phyloP scores from a whole-genome alignment of 2,329 filamentous ascomycete genomes.

The Penicillium sp. region DNA sequence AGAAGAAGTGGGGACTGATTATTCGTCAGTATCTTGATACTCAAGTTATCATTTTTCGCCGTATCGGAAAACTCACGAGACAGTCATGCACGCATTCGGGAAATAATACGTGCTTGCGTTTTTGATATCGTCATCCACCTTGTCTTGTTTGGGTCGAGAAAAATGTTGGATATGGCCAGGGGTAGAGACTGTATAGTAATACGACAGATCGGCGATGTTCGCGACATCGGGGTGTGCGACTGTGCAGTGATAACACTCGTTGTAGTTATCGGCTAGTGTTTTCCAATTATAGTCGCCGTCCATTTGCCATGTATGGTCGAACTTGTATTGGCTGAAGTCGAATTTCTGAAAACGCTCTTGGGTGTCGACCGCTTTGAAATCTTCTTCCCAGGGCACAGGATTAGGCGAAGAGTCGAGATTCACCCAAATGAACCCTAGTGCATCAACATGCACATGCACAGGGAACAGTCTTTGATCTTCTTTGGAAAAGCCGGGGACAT shows the following conservation, averaged over 20 bases:
- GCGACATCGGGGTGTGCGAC: conserved; percentile 38
- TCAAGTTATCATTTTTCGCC: no score
- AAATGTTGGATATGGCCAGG: conserved; percentile 59
- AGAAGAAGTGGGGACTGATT: conserved; percentile 62
- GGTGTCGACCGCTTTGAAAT: conserved; percentile 57
- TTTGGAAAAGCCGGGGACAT: conserved; percentile 57
- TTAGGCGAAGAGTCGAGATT: conserved; percentile 55
- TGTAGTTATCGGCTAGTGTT: conserved; percentile 68
- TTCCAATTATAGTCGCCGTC: conserved; percentile 67
- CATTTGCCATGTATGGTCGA: conserved; percentile 65
- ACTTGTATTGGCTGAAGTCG: conserved; percentile 60
- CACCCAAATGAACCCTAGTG: conserved; percentile 63
- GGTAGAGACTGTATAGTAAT: conserved; percentile 60
- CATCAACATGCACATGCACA: conserved; percentile 61
- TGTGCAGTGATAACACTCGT: conserved; percentile 47
- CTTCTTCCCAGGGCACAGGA: conserved; percentile 57
- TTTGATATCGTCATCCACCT: conserved; percentile 54
- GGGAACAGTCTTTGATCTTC: conserved; percentile 52
- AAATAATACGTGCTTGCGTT: conserved; percentile 45
- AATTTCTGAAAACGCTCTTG: conserved; percentile 56
- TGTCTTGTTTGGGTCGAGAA: conserved; percentile 53
- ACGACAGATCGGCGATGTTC: conserved; percentile 60
- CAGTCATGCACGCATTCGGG: conserved; percentile 44
- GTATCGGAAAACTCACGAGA: conserved; percentile 35
- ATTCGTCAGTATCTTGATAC: not conserved